Percentiles rank a stretch among this genome's conserved stretches.
These are phyloP conservation scores for Tuber melanosporum DNA, from an alignment of 495 filamentous ascomycete genomes.

Conservation along the genomic window DNA sequence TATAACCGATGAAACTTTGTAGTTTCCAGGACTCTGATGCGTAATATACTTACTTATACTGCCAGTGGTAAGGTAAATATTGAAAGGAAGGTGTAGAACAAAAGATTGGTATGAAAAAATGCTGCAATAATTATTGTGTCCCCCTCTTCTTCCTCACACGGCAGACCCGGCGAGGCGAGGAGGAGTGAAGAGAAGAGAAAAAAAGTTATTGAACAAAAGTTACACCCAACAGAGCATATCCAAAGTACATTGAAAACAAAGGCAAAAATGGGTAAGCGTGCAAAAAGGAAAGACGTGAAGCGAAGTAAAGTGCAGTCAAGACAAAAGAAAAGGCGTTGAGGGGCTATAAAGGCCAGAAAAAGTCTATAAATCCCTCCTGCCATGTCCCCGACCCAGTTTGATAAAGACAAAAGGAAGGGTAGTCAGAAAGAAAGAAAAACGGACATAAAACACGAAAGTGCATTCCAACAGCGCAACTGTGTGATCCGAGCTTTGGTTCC, in stretches of 20 bases:
- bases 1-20: background rate
- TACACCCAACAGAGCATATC: background rate
- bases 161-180: background rate
- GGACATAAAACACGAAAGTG: slow-evolving; percentile 21
- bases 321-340: slow-evolving; percentile 2
- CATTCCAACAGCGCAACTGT: slow-evolving; percentile 35
- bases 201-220: background rate
- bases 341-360: slow-evolving; percentile 13
- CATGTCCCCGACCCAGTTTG: background rate
- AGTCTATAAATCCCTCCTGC: slow-evolving; percentile 9
- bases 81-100: background rate
- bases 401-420: slow-evolving; percentile 1
- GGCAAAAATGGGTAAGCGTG: background rate
- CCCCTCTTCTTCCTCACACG: background rate
- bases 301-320: background rate
- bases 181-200: background rate
- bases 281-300: background rate
- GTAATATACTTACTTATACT: slow-evolving; percentile 1
- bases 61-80: background rate
- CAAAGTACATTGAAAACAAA: background rate
- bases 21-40: background rate
- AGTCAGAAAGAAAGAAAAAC: slow-evolving; percentile 7
- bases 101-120: background rate
- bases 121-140: background rate
- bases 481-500: slow-evolving; percentile 31